Base-by-base conservation (phyloP, 768 basidiomycete genomes). In the Podaxis sp. region DNA sequence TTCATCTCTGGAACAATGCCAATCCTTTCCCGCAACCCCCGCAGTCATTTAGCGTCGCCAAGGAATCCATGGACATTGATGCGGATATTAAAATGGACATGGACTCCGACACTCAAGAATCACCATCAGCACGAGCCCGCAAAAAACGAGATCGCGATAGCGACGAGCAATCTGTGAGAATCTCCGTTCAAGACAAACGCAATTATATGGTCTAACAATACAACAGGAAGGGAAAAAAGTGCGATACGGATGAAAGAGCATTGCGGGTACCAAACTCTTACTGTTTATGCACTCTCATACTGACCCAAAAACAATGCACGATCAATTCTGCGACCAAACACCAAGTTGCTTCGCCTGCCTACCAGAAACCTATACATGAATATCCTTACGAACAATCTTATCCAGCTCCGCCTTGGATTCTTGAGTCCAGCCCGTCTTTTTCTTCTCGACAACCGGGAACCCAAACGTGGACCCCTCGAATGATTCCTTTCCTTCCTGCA, bases 1-100 rank as follows among this genome's bases (percentile, higher is more conserved):
- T 76, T 11, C 69, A 71, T 26, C 49, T 68, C 2, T 76, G 75
- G 75, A 65, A 57, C 19, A 61, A 67, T 33, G 39, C 44, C 19
- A 9, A 46, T 26, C 54, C 36, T 19, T 56, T 56, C 38, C 54
- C n/a, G 3, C 24, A 36, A 4, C 2, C 19, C 11, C 38, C 11
- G 33, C 36, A 22, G 9, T n/a, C 19, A 7, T 8, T n/a, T 9
- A 15, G 11, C 19, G 9, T n/a, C 39, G n/a, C 38, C 33, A n/a
- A 40, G 9, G 54, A 12, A 40, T 13, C 33, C 36, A 24, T 24
- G 36, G 58, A 59, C 22, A 30, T 51, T 9, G 48, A 38, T 38
- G 30, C 22, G 38, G 58, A 59, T 26, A 13, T 51, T 4, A 33
- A 38, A 24, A 42, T 40, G 38, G 54, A 63, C 48, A 22, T 51